Base-by-base conservation (phyloP, 345 rosid genomes). In the Punica granatum region DNA sequence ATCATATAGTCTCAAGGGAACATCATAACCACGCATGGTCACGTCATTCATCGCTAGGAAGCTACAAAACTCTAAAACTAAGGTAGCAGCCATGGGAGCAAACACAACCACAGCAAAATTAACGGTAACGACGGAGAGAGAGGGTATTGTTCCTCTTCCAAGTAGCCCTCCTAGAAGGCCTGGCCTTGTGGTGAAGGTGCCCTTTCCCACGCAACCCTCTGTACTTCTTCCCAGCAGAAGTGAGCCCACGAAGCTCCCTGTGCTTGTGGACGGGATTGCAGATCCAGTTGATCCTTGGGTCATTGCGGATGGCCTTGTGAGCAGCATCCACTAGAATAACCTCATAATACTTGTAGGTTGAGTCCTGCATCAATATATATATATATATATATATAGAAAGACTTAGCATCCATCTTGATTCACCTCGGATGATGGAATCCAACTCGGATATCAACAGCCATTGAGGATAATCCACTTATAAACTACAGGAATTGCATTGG, bases 211-310 rank as follows among this genome's bases (percentile, higher is more conserved):
- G 63, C 32, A 60, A 35, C 32, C 63, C 63, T n/a, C 63, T 60
- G 21, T 60, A 60, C 36, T 60, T 60, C 35, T 60, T 60, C 21
- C 63, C 63, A 30, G 63, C 63, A 30, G 63, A 60, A 23, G 63
- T 60, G 21, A 60, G 63, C 36, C 63, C 63, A 14, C 63, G 32
- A 16, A 60, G 62, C 18, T 58, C 62, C 62, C 62, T 58, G 32
- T 58, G 62, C 33, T 58, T 58, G 62, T 58, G 62, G 16, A 60
- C 63, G 11, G 63, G 63, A n/a, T 60, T 60, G 63, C 63, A 60
- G 15, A 60, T 31, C 63, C 63, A 60, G 36, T 60, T 60, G 63
- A 60, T 60, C 36, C 63, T 60, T n/a, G 32, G 15, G 36, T 60
- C 63, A 60, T 60, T 60, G 32, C 63, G 63, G 63, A 60, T 43